Conservation (phyloP, 306 rosid genomes). For the Pachyrhizus erosus region DNA sequence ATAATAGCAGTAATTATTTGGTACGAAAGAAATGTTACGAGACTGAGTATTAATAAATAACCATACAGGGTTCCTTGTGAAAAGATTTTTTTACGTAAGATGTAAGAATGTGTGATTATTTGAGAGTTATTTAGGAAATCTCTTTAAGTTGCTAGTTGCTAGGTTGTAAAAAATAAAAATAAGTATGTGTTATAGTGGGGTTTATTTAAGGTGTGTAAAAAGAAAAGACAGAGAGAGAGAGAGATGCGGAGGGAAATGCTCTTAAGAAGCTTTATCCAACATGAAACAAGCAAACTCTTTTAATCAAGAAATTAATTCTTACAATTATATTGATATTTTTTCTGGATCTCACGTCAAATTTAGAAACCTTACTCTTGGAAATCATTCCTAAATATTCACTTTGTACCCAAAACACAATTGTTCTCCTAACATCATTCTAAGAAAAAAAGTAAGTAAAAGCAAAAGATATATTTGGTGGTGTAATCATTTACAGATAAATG, state of each 20-base stretch:
- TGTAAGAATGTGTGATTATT: no score
- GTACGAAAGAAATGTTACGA: no score
- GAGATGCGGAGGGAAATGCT: not conserved
- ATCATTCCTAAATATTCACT: not conserved
- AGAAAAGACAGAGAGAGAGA: no score
- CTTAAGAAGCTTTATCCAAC: not conserved
- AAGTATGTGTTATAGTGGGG: no score
- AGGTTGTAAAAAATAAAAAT: no score
- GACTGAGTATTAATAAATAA: no score
- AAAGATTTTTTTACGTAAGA: no score
- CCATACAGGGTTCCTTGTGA: no score
- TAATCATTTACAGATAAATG: not conserved
- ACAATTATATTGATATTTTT: not conserved
- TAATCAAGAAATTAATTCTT: not conserved
- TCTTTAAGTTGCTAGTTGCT: no score
- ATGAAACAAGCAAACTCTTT: not conserved
- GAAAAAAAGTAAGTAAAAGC: not conserved
- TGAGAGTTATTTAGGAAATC: no score
- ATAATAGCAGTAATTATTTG: no score
- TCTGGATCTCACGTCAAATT: not conserved
- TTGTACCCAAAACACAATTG: not conserved
- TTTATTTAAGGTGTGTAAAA: not conserved
- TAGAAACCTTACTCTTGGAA: not conserved
- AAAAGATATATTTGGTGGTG: not conserved
- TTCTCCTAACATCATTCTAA: not conserved